Base-by-base conservation (phyloP, 2,329 filamentous ascomycete species). In the Aspergillus sp. region DNA sequence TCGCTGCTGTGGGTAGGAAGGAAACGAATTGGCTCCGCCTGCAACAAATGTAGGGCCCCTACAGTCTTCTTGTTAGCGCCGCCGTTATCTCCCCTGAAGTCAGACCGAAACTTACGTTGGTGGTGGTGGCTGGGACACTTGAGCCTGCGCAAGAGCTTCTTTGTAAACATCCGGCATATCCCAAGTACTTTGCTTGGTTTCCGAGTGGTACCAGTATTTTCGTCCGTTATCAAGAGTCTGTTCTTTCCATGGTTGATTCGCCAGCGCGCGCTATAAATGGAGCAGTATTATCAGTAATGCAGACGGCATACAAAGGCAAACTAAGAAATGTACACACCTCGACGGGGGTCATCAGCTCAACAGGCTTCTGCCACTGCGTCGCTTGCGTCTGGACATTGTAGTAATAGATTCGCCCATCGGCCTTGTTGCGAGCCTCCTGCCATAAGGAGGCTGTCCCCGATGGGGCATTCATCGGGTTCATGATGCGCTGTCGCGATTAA, bases 121-220 rank as follows among this genome's bases (percentile, higher is more conserved):
- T 35, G 68, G 58, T 30, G 72, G 70, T 49, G 70, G 69, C 33
- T 71, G 68, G 23, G 73, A 65, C 15, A 69, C 63, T 47, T 65
- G 65, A 46, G 59, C 75, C 53, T 82, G 79, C 45, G 84, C 84
- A 49, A 90, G 74, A 51, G 88, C 86, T 58, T 79, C 78, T 63
- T 87, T 89, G 71, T 90, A 90, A 53, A 74, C 82, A 47, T 89
- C 86, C 48, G 93, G 93, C 79, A 95, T 90, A 62, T 90, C 86
- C 93, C 93, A 98, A 27, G 87, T 89, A 67, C 90, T 97, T 72
- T 90, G 81, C 70, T 91, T 90, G 41, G 88, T 90, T 69, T 94
- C 86, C 30, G 84, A 87, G 68, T 98, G 93, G 69, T 90, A 91
- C 87, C 90, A 98, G 71, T 98, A 98, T 65, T 91, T 88, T 60